Conservation (phyloP, 1,284 basidiomycete species). For the Athelia psychrophila region DNA sequence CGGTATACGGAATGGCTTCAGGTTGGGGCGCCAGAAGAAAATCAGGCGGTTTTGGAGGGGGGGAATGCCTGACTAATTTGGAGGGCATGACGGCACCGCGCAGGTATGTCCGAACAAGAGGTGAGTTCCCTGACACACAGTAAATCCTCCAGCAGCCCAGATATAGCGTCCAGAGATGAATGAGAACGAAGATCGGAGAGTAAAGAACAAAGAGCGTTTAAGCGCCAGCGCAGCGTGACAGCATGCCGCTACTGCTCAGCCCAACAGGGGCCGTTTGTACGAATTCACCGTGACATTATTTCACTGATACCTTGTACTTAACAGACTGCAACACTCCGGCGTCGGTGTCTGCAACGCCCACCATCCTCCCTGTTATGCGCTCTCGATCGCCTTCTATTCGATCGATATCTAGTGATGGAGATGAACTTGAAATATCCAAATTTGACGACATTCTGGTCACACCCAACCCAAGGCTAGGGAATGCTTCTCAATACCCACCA, state of each 20-base stretch:
- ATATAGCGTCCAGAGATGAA: no score
- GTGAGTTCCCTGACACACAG: no score
- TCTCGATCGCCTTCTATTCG: neutral
- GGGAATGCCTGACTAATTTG: constrained; percentile 44
- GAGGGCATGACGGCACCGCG: constrained; percentile 38
- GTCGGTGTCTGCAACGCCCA: neutral
- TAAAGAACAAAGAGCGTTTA: no score
- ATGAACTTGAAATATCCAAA: constrained; percentile 35
- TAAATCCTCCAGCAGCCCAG: no score
- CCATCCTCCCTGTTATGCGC: neutral
- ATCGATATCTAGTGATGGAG: constrained; percentile 9
- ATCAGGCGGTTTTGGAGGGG: constrained; percentile 46
- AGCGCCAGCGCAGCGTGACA: no score
- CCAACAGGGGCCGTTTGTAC: no score
- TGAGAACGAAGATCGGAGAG: no score
- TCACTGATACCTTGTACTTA: no score
- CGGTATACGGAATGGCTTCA: constrained; percentile 64
- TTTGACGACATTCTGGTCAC: constrained; percentile 28
- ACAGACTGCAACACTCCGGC: no score
- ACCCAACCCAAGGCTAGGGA: constrained; percentile 17
- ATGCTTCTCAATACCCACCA: constrained; percentile 8
- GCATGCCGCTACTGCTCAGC: no score
- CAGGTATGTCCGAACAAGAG: neutral
- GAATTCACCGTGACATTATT: no score
- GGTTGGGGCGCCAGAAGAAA: constrained; percentile 54